Percentiles rank a stretch among this genome's conserved stretches.
Evolutionary conservation across 2,329 filamentous ascomycete species (phyloP).

Genomic region (Pseudogymnoascus sp.): DNA sequence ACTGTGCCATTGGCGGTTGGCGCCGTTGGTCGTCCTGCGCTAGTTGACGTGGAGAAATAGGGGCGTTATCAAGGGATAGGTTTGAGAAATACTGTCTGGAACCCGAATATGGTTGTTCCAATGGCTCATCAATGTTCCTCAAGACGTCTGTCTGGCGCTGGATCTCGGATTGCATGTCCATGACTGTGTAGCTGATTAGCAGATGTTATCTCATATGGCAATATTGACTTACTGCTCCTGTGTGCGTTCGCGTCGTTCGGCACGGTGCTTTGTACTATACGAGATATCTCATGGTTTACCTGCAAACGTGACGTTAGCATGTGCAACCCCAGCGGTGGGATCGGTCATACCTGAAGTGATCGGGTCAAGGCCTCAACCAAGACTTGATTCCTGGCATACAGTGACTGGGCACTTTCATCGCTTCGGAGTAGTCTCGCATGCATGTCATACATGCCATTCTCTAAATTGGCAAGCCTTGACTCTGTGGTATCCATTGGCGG

Average conservation of each 20-base stretch:
- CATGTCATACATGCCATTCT: conserved; percentile 78
- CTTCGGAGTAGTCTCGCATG: conserved; percentile 68
- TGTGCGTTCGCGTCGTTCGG: conserved; percentile 73
- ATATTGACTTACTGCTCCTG: conserved; percentile 63
- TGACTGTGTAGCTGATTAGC: conserved; percentile 39
- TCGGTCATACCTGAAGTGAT: conserved; percentile 54
- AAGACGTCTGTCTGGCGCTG: conserved; percentile 55
- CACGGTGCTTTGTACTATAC: conserved; percentile 65
- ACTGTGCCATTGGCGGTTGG: conserved; percentile 56
- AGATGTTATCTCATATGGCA: conserved; percentile 15
- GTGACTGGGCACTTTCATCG: conserved; percentile 73
- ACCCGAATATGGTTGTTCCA: conserved; percentile 59
- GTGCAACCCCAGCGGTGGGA: conserved; percentile 13
- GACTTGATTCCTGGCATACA: conserved; percentile 75
- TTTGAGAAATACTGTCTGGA: conserved; percentile 61
- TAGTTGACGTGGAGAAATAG: conserved; percentile 81
- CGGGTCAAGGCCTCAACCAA: conserved; percentile 75
- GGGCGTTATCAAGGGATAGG: conserved; percentile 60
- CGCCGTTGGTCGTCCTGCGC: conserved; percentile 78
- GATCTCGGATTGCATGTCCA: conserved; percentile 52
- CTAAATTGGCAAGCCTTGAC: conserved; percentile 65
- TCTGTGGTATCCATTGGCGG: conserved; percentile 68
- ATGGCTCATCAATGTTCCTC: conserved; percentile 54
- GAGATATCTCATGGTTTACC: conserved; percentile 80
- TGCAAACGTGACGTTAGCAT: conserved; percentile 37